Evolutionary conservation across 106 monocot genomes (phyloP).

Genomic region (Acorus calamus): DNA sequence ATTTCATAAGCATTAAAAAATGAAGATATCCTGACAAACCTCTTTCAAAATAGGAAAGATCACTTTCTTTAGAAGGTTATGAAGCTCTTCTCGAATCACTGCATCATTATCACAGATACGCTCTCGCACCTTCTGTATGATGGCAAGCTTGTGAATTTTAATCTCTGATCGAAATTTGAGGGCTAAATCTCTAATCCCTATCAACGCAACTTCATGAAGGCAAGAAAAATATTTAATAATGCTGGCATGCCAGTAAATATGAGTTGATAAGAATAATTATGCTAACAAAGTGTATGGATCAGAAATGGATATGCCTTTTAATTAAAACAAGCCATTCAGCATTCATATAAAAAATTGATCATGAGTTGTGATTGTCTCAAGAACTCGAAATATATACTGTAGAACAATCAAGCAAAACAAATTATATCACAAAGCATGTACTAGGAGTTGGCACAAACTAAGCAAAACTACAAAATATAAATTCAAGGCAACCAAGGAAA

Average conservation of each 20-base stretch:
- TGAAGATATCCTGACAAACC: conserved; percentile 25
- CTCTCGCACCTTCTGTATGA: conserved; percentile 82
- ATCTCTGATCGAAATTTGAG: conserved; percentile 73
- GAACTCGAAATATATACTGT: too few species aligned
- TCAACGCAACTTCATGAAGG: conserved; percentile 59
- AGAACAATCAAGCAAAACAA: too few species aligned
- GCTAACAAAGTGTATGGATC: too few species aligned
- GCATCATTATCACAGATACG: conserved; percentile 76
- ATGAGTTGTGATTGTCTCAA: too few species aligned
- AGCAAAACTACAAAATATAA: too few species aligned
- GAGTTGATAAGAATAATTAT: not conserved
- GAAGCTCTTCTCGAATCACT: conserved; percentile 60
- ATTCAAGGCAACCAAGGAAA: too few species aligned
- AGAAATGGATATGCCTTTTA: too few species aligned
- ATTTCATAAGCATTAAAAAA: not conserved
- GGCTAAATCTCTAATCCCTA: conserved; percentile 69
- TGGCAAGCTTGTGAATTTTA: conserved; percentile 51
- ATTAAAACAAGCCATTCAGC: too few species aligned
- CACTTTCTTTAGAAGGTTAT: conserved; percentile 52
- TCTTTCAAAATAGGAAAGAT: conserved; percentile 60
- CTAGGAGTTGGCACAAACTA: too few species aligned
- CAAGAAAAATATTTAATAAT: conserved; percentile 1
- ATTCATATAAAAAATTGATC: too few species aligned
- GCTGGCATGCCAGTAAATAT: conserved; percentile 3
- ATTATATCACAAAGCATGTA: too few species aligned